These are phyloP conservation scores for Suillus subluteus DNA, from an alignment of 768 basidiomycete genomes.

Conservation along the genomic window DNA sequence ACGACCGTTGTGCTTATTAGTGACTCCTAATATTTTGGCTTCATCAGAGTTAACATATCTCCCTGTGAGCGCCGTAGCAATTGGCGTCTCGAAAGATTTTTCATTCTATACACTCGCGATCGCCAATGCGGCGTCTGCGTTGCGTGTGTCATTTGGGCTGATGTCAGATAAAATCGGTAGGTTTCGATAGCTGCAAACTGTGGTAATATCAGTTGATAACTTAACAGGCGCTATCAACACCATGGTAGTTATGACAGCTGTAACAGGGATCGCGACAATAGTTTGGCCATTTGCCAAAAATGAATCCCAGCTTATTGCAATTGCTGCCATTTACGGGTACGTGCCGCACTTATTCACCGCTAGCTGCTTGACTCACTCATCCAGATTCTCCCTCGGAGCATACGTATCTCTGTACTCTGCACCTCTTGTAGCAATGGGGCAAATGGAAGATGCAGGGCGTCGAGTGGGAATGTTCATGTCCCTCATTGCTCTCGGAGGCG, in stretches of 20 bases:
- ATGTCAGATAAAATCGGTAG: constrained; percentile 60
- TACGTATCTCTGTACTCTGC: constrained; percentile 59
- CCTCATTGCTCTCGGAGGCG: constrained; percentile 62
- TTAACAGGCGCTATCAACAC: constrained; percentile 63
- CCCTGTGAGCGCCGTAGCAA: constrained; percentile 53
- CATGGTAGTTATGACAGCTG: constrained; percentile 62
- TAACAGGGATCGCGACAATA: constrained; percentile 63
- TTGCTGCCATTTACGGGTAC: constrained; percentile 70
- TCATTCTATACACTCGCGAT: constrained; percentile 70
- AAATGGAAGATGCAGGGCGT: constrained; percentile 61
- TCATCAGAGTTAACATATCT: constrained; percentile 67
- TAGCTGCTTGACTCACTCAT: background rate
- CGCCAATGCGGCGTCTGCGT: constrained; percentile 64
- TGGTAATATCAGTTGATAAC: background rate
- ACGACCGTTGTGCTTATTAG: constrained; percentile 14
- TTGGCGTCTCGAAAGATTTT: constrained; percentile 53
- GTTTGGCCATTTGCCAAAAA: constrained; percentile 68
- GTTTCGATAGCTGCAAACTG: constrained; percentile 10
- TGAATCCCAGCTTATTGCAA: constrained; percentile 47
- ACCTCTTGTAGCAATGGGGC: constrained; percentile 66
- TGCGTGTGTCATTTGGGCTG: constrained; percentile 57
- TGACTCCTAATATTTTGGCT: constrained; percentile 16
- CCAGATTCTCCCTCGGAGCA: constrained; percentile 62
- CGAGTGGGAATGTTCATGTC: constrained; percentile 68
- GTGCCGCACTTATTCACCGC: constrained; percentile 20